Evolutionary conservation across 371 early-diverging fungal genomes (phyloP), one percentile per base, ranked within the genome.

Genomic region (Syncephalis plumigaleata): DNA sequence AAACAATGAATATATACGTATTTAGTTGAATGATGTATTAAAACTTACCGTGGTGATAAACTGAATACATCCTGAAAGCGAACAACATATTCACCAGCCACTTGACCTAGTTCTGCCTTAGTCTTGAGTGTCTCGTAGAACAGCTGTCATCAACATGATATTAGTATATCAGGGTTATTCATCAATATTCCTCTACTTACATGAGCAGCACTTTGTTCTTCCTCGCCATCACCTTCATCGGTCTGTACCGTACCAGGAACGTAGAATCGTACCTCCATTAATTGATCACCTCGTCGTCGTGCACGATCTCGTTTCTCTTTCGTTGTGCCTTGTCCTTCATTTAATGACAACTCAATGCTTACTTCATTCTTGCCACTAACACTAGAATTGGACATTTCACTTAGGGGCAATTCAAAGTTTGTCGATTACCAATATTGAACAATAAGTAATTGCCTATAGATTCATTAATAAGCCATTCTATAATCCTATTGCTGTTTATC

Each of bases 241-340:
- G 59, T 58, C 5, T 63, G 56, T 21, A 55, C 64, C 1, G 75
- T 76, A 23, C 93, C 95, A 13, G 98, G 96, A 15, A 95, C 73
- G 60, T 87, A 94, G 59, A 95, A 89, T 1, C 91, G 73, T 48
- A 92, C 76, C 55, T 97, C 96, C 42, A 89, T 87, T 46, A 95
- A 57, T 56, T 83, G 77, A 59, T 97, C 96, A 52, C 39, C 38
- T 54, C 42, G 61, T 45, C 48, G 64, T 66, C 13, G 67, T 24
- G 62, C 55, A n/a, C 67, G 65, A 20, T 67, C 68, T 45, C 67
- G 61, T 36, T 68, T 70, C 9, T 73, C 76, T 23, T 74, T 76
- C 50, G 75, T 71, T 27, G 76, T 73, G 31, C 31, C 68, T 45
- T 66, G 61, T 36, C 67, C 70, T 13, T 73, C 76, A 25, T 74